Conservation (phyloP, 305 asterid genomes). For the Rubia tinctorum region DNA sequence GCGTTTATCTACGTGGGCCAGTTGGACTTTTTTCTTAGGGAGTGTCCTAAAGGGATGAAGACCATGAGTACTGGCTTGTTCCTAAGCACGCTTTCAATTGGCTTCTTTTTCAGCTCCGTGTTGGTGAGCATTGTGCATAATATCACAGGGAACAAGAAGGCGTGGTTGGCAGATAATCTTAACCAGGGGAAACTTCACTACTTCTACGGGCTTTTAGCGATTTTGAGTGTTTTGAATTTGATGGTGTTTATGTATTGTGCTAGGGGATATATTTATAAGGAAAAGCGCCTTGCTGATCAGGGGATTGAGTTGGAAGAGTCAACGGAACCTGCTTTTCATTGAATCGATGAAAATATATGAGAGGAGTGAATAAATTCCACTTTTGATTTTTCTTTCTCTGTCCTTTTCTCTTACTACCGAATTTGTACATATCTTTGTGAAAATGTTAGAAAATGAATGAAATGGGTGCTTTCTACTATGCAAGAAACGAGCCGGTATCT, state of each 20-base stretch:
- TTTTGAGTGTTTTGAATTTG: conserved; percentile 54
- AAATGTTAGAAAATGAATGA: no score
- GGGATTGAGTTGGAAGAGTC: conserved; percentile 66
- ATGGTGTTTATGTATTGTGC: conserved; percentile 40
- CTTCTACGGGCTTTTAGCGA: conserved; percentile 69
- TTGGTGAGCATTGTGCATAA: conserved; percentile 59
- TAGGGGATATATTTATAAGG: conserved; percentile 65
- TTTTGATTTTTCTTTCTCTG: no score
- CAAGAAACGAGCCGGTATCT: no score
- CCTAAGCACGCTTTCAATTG: conserved; percentile 66
- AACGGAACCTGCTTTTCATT: conserved; percentile 32
- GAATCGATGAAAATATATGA: neutral
- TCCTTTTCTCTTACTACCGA: no score
- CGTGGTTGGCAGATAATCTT: conserved; percentile 73
- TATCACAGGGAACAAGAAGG: conserved; percentile 32
- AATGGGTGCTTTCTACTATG: no score
- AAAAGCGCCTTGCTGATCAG: conserved; percentile 65
- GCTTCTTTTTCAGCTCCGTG: conserved; percentile 65
- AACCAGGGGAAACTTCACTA: conserved; percentile 61
- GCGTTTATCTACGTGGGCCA: conserved; percentile 87
- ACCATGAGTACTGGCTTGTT: conserved; percentile 65
- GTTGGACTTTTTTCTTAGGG: conserved; percentile 72
- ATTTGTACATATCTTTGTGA: neutral
- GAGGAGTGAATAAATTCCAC: no score
- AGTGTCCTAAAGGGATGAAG: conserved; percentile 84